A percentile compares a stretch with the other conserved stretches of the same genome.
Conservation (phyloP, 1,284 basidiomycete species). For the Ustilago sp. region DNA sequence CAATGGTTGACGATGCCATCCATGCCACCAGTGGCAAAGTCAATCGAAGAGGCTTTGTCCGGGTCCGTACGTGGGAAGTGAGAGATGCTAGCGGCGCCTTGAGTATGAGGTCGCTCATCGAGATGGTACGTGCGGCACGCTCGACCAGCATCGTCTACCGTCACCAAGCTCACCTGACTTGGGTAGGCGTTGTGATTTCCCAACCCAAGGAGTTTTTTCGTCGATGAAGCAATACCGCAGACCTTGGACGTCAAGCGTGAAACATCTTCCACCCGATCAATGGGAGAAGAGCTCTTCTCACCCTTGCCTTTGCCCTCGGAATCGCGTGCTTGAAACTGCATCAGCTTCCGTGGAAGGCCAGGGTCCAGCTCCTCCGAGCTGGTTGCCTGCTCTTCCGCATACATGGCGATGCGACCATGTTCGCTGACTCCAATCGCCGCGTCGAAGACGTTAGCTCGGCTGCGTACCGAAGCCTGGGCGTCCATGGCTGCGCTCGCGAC, state of each 20-base stretch:
- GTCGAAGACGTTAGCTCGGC: conserved; percentile 24
- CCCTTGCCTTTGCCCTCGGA: conserved; percentile 10
- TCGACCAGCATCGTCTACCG: conserved; percentile 20
- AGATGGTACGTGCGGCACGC: conserved; percentile 31
- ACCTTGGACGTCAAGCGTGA: conserved; percentile 41
- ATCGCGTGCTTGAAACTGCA: conserved; percentile 18
- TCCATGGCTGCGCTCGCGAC: conserved; percentile 15
- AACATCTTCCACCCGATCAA: conserved; percentile 42
- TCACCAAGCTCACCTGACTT: conserved; percentile 43
- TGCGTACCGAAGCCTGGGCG: conserved; percentile 4
- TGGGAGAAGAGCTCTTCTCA: conserved; percentile 10
- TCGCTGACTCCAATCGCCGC: conserved; percentile 32
- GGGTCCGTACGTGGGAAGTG: conserved; percentile 39
- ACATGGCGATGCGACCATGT: conserved; percentile 22
- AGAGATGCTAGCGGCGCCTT: conserved; percentile 33
- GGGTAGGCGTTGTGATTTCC: conserved; percentile 33
- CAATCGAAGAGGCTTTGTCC: conserved; percentile 23
- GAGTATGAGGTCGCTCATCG: conserved; percentile 34
- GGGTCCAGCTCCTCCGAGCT: not conserved
- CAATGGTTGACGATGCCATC: conserved; percentile 49
- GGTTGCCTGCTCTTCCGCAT: conserved; percentile 4
- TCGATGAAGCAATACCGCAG: conserved; percentile 43
- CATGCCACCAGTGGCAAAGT: conserved; percentile 49
- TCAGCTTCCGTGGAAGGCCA: conserved; percentile 12
- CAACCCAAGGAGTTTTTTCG: conserved; percentile 28